These are phyloP conservation scores for Cladobotryum mycophilum DNA, from an alignment of 2,329 filamentous ascomycete genomes.

Conservation along the genomic window DNA sequence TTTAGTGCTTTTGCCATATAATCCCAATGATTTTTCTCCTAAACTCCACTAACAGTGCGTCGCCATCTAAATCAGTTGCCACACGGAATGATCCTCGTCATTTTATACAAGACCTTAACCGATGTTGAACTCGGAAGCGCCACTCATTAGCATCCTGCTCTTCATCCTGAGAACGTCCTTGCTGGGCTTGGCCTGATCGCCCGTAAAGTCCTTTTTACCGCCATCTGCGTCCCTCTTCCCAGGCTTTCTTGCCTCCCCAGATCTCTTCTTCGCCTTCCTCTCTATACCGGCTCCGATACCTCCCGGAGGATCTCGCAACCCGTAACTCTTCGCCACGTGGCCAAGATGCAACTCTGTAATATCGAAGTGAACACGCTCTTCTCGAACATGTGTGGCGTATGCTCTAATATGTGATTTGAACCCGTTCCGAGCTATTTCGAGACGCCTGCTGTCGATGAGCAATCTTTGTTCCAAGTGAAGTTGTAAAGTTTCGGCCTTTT, in stretches of 20 bases:
- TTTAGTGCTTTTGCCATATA: too few relatives aligned
- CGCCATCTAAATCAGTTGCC: too few relatives aligned
- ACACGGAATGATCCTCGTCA: too few relatives aligned
- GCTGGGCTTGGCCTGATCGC: slow-evolving; percentile 23
- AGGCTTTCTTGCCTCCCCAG: slow-evolving; percentile 6
- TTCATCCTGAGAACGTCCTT: slow-evolving; percentile 51
- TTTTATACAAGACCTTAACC: slow-evolving; percentile 34
- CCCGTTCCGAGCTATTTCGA: slow-evolving; percentile 76
- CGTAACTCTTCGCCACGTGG: slow-evolving; percentile 91
- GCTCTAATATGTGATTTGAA: slow-evolving; percentile 91
- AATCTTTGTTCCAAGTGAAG: slow-evolving; percentile 55
- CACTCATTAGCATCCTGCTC: slow-evolving; percentile 58
- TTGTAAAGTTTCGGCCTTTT: slow-evolving; percentile 51
- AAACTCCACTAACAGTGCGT: too few relatives aligned
- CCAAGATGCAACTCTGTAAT: slow-evolving; percentile 87
- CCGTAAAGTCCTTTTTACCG: slow-evolving; percentile 29
- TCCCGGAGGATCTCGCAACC: slow-evolving; percentile 77
- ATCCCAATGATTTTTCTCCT: too few relatives aligned
- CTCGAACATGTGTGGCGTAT: slow-evolving; percentile 86
- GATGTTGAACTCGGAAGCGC: slow-evolving; percentile 62
- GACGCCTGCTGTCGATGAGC: slow-evolving; percentile 55
- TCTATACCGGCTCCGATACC: slow-evolving; percentile 62
- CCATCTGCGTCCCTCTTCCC: slow-evolving; percentile 23
- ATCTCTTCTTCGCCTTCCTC: slow-evolving; percentile 37
- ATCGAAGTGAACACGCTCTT: slow-evolving; percentile 82